A percentile compares a stretch with the other conserved stretches of the same genome.
Conservation (phyloP, 2,329 filamentous ascomycete species). For the Sordariomycetes sp. region DNA sequence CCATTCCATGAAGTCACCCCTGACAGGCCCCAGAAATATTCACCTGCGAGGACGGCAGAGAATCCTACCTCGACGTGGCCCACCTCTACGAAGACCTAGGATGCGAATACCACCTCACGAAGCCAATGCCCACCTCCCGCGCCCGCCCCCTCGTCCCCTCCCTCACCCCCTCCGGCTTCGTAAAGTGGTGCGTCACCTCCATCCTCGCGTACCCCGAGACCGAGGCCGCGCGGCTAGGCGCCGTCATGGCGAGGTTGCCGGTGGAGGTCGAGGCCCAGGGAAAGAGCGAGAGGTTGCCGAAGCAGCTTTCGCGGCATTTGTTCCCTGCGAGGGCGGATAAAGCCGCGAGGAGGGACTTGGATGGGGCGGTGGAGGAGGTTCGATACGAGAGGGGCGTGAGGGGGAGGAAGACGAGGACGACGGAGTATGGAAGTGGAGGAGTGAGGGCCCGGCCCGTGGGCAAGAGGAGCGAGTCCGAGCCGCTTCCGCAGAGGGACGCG, state of each 20-base stretch:
- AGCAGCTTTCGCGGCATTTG: constrained; percentile 60
- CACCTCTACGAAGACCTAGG: constrained; percentile 39
- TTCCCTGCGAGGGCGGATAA: constrained; percentile 49
- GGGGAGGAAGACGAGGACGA: not conserved
- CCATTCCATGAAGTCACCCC: constrained; percentile 25
- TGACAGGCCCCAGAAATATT: constrained; percentile 32
- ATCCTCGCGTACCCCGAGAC: constrained; percentile 65
- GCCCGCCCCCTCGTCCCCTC: constrained; percentile 41
- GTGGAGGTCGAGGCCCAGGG: constrained; percentile 44
- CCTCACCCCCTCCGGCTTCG: constrained; percentile 55
- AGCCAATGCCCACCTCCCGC: constrained; percentile 33
- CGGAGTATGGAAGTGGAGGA: not conserved
- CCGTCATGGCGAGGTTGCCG: constrained; percentile 56
- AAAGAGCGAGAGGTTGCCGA: constrained; percentile 61
- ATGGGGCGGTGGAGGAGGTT: constrained; percentile 38
- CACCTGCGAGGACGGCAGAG: constrained; percentile 15
- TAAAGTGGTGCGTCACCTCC: constrained; percentile 57
- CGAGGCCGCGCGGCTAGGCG: constrained; percentile 58
- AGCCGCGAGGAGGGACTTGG: constrained; percentile 43
- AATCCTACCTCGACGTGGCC: constrained; percentile 24
- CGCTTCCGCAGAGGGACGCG: not conserved
- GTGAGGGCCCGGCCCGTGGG: not conserved
- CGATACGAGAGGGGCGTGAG: not conserved
- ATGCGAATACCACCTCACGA: constrained; percentile 55
- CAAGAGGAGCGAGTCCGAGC: not conserved